Evolutionary conservation across 75 land plant genomes (phyloP).

Genomic region (Cunninghamia lanceolata): DNA sequence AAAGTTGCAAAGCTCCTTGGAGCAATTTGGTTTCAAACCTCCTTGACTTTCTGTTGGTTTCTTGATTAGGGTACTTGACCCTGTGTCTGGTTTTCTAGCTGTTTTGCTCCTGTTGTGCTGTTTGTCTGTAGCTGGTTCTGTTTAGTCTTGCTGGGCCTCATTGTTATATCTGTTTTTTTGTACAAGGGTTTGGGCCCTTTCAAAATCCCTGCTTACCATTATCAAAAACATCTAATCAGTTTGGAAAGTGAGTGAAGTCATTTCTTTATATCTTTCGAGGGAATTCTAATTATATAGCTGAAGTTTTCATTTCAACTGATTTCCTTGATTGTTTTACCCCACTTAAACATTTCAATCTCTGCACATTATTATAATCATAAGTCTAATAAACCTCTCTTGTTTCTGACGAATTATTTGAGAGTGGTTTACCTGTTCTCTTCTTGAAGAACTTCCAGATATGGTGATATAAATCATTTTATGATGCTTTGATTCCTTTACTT

Average conservation of each 20-base stretch:
- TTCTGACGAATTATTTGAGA: background rate
- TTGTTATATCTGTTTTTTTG: too few species aligned
- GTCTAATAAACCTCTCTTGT: background rate
- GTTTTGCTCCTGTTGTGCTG: too few species aligned
- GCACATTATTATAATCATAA: background rate
- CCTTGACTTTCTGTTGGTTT: too few species aligned
- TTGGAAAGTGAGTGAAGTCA: background rate
- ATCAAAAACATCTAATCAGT: too few species aligned
- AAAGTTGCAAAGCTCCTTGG: too few species aligned
- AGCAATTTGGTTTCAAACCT: too few species aligned
- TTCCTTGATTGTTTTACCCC: background rate
- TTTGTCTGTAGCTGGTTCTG: too few species aligned
- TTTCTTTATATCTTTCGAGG: background rate
- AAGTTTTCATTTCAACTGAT: background rate
- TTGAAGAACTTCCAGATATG: background rate
- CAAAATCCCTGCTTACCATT: too few species aligned
- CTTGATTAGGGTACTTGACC: too few species aligned
- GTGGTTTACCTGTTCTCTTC: background rate
- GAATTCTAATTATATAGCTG: background rate
- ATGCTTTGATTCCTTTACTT: background rate
- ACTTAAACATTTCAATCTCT: background rate
- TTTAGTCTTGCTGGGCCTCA: too few species aligned
- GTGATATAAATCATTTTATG: background rate
- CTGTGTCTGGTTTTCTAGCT: too few species aligned
- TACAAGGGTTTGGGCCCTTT: too few species aligned